Base-by-base conservation (phyloP, 2,329 filamentous ascomycete species). In the Fusarium dimerum region DNA sequence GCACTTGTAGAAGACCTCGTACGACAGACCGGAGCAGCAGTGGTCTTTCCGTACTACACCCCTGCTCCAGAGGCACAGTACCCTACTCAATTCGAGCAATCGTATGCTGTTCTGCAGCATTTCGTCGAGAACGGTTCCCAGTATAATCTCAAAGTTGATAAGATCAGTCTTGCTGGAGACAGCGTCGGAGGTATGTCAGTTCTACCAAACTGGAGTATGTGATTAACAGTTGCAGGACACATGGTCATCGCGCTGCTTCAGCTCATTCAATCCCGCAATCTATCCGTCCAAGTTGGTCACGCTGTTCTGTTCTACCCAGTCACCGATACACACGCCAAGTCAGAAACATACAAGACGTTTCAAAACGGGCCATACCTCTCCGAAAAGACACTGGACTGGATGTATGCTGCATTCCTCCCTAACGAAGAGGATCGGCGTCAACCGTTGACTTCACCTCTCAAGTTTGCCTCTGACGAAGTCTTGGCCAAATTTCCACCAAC, bases 351-450 rank as follows among this genome's bases (percentile, higher is more conserved):
- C 40, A 48, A 43, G 6, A 58, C 16, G 6, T 58, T 45, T 26
- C 43, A 52, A 17, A 40, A 58, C 9, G 55, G 55, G 6, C 55
- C 55, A 2, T 58, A 58, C 12, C 45, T 58, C 1, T 32, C 51
- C 5, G 55, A 58, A 40, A 58, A 52, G 51, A 57, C 54, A 0
- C 57, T 58, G 55, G 55, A 58, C 38, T 58, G 55, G 55, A 58
- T 58, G 55, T 57, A 57, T 2, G 47, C 38, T 0, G 55, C 55
- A 0, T 58, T 58, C 1, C 42, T 55, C 0, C 55, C 55, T 0
- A 51, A 52, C 0, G 15, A 58, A 6, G 51, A 49, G 4, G 51
- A 58, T 5, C 20, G 55, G 9, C 51, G 48, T 11, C 51, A 57
- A 1, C 47, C 55, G 3, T 26, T 58, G 12, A 58, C 55, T 3